These are phyloP conservation scores for Retiboletus flavoniger DNA, from an alignment of 1,284 basidiomycete species.

Conservation along the genomic window DNA sequence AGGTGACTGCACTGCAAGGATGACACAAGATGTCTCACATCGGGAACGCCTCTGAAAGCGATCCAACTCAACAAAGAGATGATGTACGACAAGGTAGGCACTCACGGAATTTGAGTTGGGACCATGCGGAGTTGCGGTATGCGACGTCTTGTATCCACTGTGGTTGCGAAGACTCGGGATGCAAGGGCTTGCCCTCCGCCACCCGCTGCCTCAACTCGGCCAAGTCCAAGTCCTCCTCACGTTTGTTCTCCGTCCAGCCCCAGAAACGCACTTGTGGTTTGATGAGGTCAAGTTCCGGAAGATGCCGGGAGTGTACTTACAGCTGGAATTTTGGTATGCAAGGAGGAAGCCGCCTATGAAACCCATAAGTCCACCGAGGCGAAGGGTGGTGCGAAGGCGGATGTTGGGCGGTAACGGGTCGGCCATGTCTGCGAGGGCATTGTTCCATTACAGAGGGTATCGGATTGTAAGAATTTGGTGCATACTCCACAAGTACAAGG, in stretches of 20 bases:
- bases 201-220: conserved; percentile 74
- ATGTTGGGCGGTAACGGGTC: conserved; percentile 38
- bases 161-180: conserved; percentile 81
- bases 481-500: conserved; percentile 75
- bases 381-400: conserved; percentile 34
- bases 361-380: conserved; percentile 52
- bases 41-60: conserved; percentile 58
- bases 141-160: conserved; percentile 89
- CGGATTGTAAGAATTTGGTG: conserved; percentile 1
- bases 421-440: conserved; percentile 42
- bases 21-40: conserved; percentile 45
- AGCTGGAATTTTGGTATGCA: conserved; percentile 88
- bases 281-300: conserved; percentile 19
- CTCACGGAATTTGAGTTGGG: conserved; percentile 89
- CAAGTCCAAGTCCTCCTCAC: conserved; percentile 75
- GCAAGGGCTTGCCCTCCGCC: conserved; percentile 75
- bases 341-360: conserved; percentile 88
- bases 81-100: conserved; percentile 24
- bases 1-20: background rate
- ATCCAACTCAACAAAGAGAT: conserved; percentile 2
- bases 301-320: conserved; percentile 48
- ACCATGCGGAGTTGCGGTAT: conserved; percentile 88
- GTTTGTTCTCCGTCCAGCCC: conserved; percentile 93
- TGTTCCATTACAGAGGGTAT: conserved; percentile 13
- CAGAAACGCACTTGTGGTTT: conserved; percentile 77